phyloP scores from a whole-genome alignment of 768 basidiomycete species.

The Pholiota molesta region DNA sequence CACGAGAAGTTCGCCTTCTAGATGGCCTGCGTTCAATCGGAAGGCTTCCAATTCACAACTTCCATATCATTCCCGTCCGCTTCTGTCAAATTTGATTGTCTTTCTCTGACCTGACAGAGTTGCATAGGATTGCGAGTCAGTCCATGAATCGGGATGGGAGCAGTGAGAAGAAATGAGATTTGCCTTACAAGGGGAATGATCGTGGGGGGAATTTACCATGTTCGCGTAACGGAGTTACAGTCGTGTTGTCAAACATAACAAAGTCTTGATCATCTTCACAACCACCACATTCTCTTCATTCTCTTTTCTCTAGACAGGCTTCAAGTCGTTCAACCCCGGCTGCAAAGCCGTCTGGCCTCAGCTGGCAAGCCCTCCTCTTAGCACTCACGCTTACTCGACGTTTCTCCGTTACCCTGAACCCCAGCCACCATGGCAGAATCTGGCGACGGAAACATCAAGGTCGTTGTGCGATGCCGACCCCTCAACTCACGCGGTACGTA shows the following conservation, averaged over 20 bases:
- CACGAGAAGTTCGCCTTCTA: too few relatives aligned
- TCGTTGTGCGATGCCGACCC: slow-evolving; percentile 94
- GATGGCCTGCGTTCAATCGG: too few relatives aligned
- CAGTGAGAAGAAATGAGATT: neutral
- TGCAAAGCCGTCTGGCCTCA: slow-evolving; percentile 4
- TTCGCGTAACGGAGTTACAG: slow-evolving; percentile 23
- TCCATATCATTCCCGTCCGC: too few relatives aligned
- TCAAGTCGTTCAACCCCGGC: slow-evolving; percentile 6
- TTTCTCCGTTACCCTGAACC: slow-evolving; percentile 6
- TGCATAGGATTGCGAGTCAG: too few relatives aligned
- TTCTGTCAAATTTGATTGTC: too few relatives aligned
- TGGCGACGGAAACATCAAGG: slow-evolving; percentile 90
- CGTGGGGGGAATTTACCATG: slow-evolving; percentile 17
- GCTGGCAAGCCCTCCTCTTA: slow-evolving; percentile 14
- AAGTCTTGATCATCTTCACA: slow-evolving; percentile 16
- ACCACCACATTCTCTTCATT: neutral
- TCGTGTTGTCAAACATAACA: slow-evolving; percentile 23
- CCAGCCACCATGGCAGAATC: slow-evolving; percentile 62
- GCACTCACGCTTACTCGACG: neutral
- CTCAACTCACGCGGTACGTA: slow-evolving; percentile 89
- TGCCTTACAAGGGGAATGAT: slow-evolving; percentile 14
- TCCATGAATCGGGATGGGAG: too few relatives aligned
- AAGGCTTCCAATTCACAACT: too few relatives aligned
- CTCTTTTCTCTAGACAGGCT: neutral
- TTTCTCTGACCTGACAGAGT: too few relatives aligned